Evolutionary conservation across 2,329 filamentous ascomycete genomes (phyloP).

Genomic region (Pestalotiopsis sp.): DNA sequence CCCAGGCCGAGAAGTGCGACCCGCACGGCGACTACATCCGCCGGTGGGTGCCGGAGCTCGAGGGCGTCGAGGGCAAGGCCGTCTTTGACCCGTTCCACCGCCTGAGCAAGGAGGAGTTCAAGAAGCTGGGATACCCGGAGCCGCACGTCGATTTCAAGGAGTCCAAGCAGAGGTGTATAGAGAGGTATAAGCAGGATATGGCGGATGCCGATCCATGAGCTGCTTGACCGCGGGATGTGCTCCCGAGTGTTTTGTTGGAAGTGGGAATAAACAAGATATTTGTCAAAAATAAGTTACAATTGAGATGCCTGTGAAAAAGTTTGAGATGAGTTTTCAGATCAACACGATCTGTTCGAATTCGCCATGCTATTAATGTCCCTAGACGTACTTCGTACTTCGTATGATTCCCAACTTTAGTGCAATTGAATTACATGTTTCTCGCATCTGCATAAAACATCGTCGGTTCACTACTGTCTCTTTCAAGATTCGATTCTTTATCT

Average conservation of each 20-base stretch:
- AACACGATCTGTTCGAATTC: no score
- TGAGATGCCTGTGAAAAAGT: no score
- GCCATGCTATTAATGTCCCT: no score
- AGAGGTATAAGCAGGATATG: conserved; percentile 56
- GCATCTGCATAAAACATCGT: no score
- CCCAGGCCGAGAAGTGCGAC: conserved; percentile 71
- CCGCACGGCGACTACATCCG: conserved; percentile 65
- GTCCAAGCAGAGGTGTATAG: conserved; percentile 58
- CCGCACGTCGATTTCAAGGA: conserved; percentile 64
- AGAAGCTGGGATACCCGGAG: conserved; percentile 60
- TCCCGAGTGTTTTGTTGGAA: no score
- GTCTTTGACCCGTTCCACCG: conserved; percentile 67
- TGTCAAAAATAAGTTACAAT: no score
- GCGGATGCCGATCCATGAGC: conserved; percentile 22
- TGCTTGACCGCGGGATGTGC: background rate
- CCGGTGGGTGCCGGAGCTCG: conserved; percentile 67
- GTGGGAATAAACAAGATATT: no score
- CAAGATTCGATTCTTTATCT: background rate
- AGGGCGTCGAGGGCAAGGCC: conserved; percentile 55
- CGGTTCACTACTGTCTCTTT: background rate
- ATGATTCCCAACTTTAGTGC: no score
- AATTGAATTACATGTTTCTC: no score
- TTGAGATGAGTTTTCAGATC: no score
- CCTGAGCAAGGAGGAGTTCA: conserved; percentile 48
- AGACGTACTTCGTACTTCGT: no score